phyloP scores from a whole-genome alignment of 1,284 basidiomycete genomes.

The Salmacisia buchloeana region DNA sequence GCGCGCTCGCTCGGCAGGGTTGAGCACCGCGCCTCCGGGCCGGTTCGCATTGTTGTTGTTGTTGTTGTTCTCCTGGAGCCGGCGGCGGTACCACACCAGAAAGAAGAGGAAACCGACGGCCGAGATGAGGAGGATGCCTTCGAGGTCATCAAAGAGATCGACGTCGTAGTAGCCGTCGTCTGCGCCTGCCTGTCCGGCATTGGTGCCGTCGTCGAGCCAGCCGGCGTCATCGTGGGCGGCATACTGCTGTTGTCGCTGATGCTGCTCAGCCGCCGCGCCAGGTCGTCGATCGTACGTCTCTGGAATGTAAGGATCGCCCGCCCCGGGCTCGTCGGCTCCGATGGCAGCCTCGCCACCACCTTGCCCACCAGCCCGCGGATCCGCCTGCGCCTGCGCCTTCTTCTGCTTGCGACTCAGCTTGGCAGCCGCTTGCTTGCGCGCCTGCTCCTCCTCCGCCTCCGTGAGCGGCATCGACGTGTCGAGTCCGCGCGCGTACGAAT shows the following conservation, averaged over 20 bases:
- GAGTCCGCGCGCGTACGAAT: constrained; percentile 33
- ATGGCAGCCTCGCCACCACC: too few relatives aligned
- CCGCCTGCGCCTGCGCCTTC: constrained; percentile 18
- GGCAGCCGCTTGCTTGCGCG: constrained; percentile 8
- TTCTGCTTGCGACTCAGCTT: constrained; percentile 15
- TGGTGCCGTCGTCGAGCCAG: not conserved
- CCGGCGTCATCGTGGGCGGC: not conserved
- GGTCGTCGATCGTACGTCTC: constrained; percentile 17
- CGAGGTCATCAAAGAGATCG: not conserved
- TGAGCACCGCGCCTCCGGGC: not conserved
- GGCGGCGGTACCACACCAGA: not conserved
- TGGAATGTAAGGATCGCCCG: constrained; percentile 33
- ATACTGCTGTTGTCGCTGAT: not conserved
- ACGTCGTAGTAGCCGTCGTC: not conserved
- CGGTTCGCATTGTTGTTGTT: too few relatives aligned
- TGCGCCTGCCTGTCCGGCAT: not conserved
- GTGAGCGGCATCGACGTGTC: constrained; percentile 23
- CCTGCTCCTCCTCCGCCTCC: constrained; percentile 31
- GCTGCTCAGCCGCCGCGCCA: not conserved
- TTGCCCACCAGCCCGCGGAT: too few relatives aligned
- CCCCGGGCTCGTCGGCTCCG: constrained; percentile 19
- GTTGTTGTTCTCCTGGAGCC: too few relatives aligned
- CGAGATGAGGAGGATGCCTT: not conserved
- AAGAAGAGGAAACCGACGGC: not conserved
- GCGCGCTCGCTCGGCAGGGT: not conserved